Conservation (phyloP, 208 protist species). For the Acanthamoeba lugdunensis region DNA sequence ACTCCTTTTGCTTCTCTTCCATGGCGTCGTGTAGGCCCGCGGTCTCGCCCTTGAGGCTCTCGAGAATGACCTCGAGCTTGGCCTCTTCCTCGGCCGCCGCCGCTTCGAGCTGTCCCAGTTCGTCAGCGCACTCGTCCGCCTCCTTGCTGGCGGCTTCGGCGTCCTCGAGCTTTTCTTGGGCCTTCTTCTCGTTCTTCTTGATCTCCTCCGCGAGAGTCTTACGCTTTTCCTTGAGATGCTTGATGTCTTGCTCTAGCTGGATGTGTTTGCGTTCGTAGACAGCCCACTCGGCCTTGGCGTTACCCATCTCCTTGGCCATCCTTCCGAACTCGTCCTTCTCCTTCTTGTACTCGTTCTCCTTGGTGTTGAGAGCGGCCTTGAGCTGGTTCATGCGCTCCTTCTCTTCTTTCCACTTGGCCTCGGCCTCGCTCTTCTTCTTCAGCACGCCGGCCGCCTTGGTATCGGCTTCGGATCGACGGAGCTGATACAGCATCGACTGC, state of each 20-base stretch:
- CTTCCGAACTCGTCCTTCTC: constrained; percentile 73
- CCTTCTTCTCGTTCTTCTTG: constrained; percentile 88
- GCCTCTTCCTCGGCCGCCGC: constrained; percentile 86
- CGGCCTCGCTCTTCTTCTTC: constrained; percentile 83
- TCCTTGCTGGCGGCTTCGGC: constrained; percentile 82
- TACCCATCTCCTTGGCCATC: constrained; percentile 71
- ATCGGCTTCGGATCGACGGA: constrained; percentile 75
- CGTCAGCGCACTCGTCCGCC: constrained; percentile 86
- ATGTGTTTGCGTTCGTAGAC: constrained; percentile 87
- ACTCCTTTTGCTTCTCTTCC: constrained; percentile 91
- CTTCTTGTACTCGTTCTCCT: constrained; percentile 84
- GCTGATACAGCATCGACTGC: constrained; percentile 92
- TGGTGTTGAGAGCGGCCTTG: constrained; percentile 87
- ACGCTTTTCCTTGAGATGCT: constrained; percentile 80
- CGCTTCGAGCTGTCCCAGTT: constrained; percentile 85
- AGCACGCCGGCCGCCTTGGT: not conserved
- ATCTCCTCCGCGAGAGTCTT: constrained; percentile 89
- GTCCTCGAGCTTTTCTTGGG: constrained; percentile 89
- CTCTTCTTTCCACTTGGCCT: constrained; percentile 83
- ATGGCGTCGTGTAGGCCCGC: constrained; percentile 91
- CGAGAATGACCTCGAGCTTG: constrained; percentile 83
- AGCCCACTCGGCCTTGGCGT: constrained; percentile 82
- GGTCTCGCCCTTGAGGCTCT: constrained; percentile 87
- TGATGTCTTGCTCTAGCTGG: constrained; percentile 85
- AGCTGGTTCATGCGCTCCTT: constrained; percentile 84